phyloP scores from a whole-genome alignment of 495 filamentous ascomycete genomes.

The Lophiotrema nucula region DNA sequence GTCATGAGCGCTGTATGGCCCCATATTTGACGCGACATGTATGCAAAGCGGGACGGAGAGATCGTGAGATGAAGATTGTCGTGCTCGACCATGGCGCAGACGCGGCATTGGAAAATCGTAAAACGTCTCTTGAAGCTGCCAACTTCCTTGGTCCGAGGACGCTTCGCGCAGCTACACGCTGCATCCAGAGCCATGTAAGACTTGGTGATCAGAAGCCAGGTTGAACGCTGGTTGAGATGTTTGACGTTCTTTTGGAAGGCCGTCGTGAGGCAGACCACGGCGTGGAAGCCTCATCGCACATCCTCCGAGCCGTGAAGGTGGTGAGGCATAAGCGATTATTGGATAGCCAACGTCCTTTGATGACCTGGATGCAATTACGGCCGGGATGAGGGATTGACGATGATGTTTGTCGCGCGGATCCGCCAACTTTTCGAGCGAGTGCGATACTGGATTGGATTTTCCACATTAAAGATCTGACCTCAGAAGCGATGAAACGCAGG shows the following conservation, averaged over 20 bases:
- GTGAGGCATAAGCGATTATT: neutral
- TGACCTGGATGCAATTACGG: no score
- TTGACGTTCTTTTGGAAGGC: no score
- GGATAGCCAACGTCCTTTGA: neutral
- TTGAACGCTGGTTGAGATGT: no score
- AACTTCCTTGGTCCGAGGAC: no score
- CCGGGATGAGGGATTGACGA: neutral
- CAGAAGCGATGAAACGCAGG: slow-evolving; percentile 24
- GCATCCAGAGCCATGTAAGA: no score
- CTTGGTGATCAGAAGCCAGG: no score
- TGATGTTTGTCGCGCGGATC: slow-evolving; percentile 13
- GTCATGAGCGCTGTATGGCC: neutral
- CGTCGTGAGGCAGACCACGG: neutral
- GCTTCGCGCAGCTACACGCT: no score
- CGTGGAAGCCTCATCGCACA: neutral
- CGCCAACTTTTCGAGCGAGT: neutral
- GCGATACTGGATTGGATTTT: neutral
- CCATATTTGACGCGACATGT: neutral
- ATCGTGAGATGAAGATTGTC: neutral
- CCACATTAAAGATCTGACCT: slow-evolving; percentile 25
- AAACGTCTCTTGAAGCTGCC: no score
- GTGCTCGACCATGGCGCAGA: no score
- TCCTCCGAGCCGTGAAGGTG: neutral
- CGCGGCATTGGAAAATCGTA: no score
- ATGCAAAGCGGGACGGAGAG: neutral